Percentiles rank a stretch among this genome's conserved stretches.
Conservation (phyloP, 352 stramenopile species). For the Globisporangium orthogonon region DNA sequence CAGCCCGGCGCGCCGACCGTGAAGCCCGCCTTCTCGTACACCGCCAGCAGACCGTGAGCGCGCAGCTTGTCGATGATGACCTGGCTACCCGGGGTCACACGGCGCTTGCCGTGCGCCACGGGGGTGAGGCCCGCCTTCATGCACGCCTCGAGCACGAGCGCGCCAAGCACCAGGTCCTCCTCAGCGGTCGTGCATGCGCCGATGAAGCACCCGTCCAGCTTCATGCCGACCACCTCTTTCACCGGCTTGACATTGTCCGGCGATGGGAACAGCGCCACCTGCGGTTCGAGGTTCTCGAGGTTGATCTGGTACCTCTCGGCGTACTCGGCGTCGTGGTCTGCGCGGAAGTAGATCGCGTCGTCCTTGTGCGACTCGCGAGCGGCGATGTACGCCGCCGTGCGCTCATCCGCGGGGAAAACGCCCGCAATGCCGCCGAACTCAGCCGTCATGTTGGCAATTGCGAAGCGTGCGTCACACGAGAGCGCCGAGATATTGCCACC, state of each 20-base stretch:
- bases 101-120: slow-evolving; percentile 47
- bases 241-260: slow-evolving; percentile 75
- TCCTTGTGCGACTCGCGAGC: slow-evolving; percentile 59
- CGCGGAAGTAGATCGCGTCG: slow-evolving; percentile 78
- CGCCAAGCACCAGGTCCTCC: slow-evolving; percentile 75
- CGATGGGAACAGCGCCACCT: slow-evolving; percentile 75
- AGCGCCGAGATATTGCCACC: slow-evolving; percentile 75
- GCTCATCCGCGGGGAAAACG: slow-evolving; percentile 73
- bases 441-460: slow-evolving; percentile 82
- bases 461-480: slow-evolving; percentile 81
- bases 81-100: slow-evolving; percentile 48
- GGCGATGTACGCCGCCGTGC: slow-evolving; percentile 64
- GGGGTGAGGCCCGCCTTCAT: slow-evolving; percentile 66
- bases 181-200: slow-evolving; percentile 78
- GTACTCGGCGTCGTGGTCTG: slow-evolving; percentile 68
- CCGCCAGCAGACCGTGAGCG: slow-evolving; percentile 62
- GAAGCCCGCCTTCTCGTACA: slow-evolving; percentile 82
- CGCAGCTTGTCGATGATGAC: slow-evolving; percentile 45
- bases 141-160: slow-evolving; percentile 69
- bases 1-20: slow-evolving; percentile 68
- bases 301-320: slow-evolving; percentile 75
- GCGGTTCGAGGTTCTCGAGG: slow-evolving; percentile 54
- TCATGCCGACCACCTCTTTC: slow-evolving; percentile 58
- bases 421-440: slow-evolving; percentile 84
- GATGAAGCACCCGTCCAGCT: slow-evolving; percentile 83